Evolutionary conservation across 2,329 filamentous ascomycete species (phyloP), one percentile per base, ranked within the genome.

Genomic region (Rhinocladiella similis): DNA sequence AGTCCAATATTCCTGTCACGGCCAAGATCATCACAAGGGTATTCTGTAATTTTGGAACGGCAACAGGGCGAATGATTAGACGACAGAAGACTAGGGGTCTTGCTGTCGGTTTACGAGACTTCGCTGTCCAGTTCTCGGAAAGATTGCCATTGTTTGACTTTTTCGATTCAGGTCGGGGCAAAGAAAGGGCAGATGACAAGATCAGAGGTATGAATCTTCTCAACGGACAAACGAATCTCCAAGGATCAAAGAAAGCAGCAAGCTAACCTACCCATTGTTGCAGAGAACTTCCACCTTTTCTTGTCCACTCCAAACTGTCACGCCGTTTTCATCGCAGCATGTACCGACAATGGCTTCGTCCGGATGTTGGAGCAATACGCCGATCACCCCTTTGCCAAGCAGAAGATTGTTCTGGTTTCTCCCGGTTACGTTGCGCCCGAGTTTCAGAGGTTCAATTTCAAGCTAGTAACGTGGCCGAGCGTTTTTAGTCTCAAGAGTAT

Each of bases 101-200:
- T 14, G 41, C 47, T 18, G 42, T 52, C 7, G 50, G 33, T 14
- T 50, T 55, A 16, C 22, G 33, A 16, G 56, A 60, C 14, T 65
- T 65, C 47, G 56, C 61, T 7, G 22, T 55, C 9, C 50, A 60
- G 16, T 63, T 65, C 38, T 63, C 57, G 10, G 56, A 65, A 50
- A 64, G 56, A 42, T 46, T 60, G 33, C 62, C 57, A 1, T 39
- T 65, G 25, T 65, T 65, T 50, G 63, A 65, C 39, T 64, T 55
- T 45, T 59, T 63, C 38, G 61, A 65, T 29, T 57, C 53, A 10
- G 63, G 63, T 22, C 47, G 56, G 19, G 63, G 63, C 10, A 65
- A 65, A 47, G 63, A 65, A 48, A 54, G 63, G 50, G 63, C 57
- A 12, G 63, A 65, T 43, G 57, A 63, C 42, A 65, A 65, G 42